Percentiles rank a stretch among this genome's conserved stretches.
Evolutionary conservation across 805 yeast genomes (phyloP).

Genomic region (Ogataea glucozyma): DNA sequence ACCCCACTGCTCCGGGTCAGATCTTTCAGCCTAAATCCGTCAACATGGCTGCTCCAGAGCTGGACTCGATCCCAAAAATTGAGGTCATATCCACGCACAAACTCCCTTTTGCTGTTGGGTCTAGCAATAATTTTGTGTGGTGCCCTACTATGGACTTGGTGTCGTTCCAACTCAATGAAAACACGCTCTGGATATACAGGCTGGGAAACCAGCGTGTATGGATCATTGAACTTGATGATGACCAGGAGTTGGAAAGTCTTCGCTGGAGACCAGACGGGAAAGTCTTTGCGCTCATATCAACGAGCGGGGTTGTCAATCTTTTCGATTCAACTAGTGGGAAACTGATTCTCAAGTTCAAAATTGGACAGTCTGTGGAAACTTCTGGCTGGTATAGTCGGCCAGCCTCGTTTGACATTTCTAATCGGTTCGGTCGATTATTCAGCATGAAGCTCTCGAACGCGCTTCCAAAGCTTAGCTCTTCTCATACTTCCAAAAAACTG

Average conservation of each 20-base stretch:
- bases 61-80: not conserved
- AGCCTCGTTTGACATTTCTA: constrained; percentile 10
- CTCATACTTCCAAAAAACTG: constrained; percentile 21
- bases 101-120: constrained; percentile 24
- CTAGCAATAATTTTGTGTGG: constrained; percentile 25
- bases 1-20: too few relatives aligned
- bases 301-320: constrained; percentile 25
- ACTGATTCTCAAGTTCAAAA: constrained; percentile 22
- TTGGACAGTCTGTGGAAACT: constrained; percentile 16
- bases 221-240: constrained; percentile 30
- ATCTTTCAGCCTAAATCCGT: not conserved
- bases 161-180: constrained; percentile 30
- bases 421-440: constrained; percentile 22
- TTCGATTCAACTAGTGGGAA: constrained; percentile 35
- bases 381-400: constrained; percentile 27
- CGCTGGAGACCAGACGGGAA: constrained; percentile 38
- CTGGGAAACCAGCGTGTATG: constrained; percentile 36
- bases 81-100: constrained; percentile 14
- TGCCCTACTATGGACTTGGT: constrained; percentile 40
- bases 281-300: constrained; percentile 30
- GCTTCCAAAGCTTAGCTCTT: constrained; percentile 29
- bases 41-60: not conserved
- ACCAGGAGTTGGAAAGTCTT: constrained; percentile 21
- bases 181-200: constrained; percentile 34
- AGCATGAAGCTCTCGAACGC: constrained; percentile 27